These are phyloP conservation scores for Penicillium sp. DNA, from an alignment of 2,329 filamentous ascomycete species.

Conservation along the genomic window DNA sequence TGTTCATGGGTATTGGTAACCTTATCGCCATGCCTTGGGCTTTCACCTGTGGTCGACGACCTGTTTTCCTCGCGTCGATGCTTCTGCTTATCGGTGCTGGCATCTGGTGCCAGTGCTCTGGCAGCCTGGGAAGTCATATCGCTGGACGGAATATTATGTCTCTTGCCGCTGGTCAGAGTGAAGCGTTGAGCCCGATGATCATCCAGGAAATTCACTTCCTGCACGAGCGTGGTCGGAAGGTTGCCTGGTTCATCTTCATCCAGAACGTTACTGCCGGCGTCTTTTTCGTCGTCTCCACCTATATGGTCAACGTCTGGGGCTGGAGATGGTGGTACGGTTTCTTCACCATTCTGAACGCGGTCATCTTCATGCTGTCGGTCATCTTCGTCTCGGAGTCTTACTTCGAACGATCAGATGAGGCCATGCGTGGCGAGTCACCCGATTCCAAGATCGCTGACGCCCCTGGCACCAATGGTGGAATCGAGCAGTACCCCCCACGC, in stretches of 20 bases:
- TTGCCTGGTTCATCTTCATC: constrained; percentile 18
- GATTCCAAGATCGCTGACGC: neutral
- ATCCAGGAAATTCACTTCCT: constrained; percentile 18
- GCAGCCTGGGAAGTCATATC: constrained; percentile 17
- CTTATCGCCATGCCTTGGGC: constrained; percentile 21
- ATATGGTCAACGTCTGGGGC: constrained; percentile 16
- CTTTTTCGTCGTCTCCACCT: constrained; percentile 15
- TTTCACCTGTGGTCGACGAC: constrained; percentile 16
- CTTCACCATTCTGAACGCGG: constrained; percentile 14
- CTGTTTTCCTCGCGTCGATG: constrained; percentile 17
- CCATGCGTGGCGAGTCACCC: constrained; percentile 3
- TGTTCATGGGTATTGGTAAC: constrained; percentile 29
- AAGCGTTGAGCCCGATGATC: constrained; percentile 16
- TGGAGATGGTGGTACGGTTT: constrained; percentile 22
- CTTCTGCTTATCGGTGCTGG: constrained; percentile 10
- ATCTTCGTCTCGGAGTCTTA: constrained; percentile 13
- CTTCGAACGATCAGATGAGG: constrained; percentile 10
- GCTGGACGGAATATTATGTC: constrained; percentile 18
- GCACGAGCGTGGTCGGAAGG: constrained; percentile 16
- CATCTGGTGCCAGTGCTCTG: constrained; percentile 18
- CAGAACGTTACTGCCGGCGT: constrained; percentile 12
- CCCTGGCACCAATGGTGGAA: neutral
- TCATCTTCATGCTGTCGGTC: constrained; percentile 9
- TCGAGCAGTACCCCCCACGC: constrained; percentile 3
- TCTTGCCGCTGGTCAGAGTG: constrained; percentile 17